A percentile compares a stretch with the other conserved stretches of the same genome.
These are phyloP conservation scores for Thymus quinquecostatus DNA, from an alignment of 257 asterid species.

Conservation along the genomic window DNA sequence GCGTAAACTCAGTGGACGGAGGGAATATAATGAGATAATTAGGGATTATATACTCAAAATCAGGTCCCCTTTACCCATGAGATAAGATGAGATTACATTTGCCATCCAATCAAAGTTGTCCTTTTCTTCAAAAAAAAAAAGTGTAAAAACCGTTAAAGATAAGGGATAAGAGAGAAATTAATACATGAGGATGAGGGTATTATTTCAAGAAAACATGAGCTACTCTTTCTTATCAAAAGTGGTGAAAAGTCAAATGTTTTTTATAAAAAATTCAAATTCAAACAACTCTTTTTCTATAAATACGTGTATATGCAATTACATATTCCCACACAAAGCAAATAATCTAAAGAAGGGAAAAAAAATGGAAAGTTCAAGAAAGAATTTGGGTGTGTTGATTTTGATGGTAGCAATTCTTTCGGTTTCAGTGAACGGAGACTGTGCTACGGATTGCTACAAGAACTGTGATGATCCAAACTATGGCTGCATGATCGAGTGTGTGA, in stretches of 20 bases:
- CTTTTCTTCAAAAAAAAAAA: too few relatives aligned
- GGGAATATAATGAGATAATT: too few relatives aligned
- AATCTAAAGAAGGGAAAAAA: background rate
- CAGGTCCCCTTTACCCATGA: too few relatives aligned
- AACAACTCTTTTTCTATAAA: background rate
- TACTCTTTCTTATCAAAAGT: background rate
- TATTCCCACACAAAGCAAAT: background rate
- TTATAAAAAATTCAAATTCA: background rate
- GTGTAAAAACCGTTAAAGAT: too few relatives aligned
- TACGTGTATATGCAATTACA: background rate
- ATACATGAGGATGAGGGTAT: too few relatives aligned
- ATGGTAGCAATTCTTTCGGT: background rate
- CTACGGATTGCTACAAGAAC: background rate
- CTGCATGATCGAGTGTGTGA: background rate
- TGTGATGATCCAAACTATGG: background rate
- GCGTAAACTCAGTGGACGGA: too few relatives aligned
- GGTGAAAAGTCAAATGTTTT: background rate
- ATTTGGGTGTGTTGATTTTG: background rate
- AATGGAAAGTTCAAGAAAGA: background rate
- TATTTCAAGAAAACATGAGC: background rate
- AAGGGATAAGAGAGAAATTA: too few relatives aligned
- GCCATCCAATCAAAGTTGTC: too few relatives aligned
- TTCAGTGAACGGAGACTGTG: slow-evolving; percentile 3
- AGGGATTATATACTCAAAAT: too few relatives aligned
- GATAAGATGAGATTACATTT: too few relatives aligned